Conservation (phyloP, 192 early-diverging fungal genomes). For the Backusella tuberculispora region DNA sequence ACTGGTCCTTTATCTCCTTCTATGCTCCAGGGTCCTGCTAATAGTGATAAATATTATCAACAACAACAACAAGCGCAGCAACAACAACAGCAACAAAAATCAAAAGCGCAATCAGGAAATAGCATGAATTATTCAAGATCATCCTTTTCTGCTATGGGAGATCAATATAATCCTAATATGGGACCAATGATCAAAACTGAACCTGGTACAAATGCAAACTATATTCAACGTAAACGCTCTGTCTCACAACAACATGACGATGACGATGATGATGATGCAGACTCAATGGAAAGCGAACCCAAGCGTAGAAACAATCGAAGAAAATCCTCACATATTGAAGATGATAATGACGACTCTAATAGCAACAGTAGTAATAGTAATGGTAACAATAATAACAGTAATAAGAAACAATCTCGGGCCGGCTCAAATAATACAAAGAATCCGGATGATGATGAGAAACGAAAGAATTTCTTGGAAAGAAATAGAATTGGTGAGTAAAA, state of each 20-base stretch:
- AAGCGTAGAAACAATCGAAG: not conserved
- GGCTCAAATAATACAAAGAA: constrained; percentile 9
- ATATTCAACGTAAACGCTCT: not conserved
- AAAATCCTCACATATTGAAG: not conserved
- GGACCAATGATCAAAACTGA: not conserved
- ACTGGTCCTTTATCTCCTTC: constrained; percentile 49
- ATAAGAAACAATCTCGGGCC: not conserved
- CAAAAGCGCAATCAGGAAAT: not conserved
- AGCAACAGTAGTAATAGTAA: not conserved
- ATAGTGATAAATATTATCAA: constrained; percentile 25
- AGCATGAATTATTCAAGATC: constrained; percentile 5
- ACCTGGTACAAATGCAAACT: constrained; percentile 1
- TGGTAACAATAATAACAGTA: not conserved
- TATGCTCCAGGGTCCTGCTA: constrained; percentile 71
- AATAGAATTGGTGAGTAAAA: constrained; percentile 75
- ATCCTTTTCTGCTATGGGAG: not conserved
- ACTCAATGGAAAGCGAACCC: constrained; percentile 3
- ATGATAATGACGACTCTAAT: not conserved
- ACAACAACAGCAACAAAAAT: not conserved
- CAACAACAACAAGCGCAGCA: not conserved
- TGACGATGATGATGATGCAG: constrained; percentile 4
- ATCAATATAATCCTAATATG: not conserved
- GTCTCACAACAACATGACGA: not conserved
- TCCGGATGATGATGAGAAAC: constrained; percentile 68
- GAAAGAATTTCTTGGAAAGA: constrained; percentile 85